Evolutionary conservation across 1,284 basidiomycete species (phyloP).

Genomic region (Pyrrhoderma lamaoense): DNA sequence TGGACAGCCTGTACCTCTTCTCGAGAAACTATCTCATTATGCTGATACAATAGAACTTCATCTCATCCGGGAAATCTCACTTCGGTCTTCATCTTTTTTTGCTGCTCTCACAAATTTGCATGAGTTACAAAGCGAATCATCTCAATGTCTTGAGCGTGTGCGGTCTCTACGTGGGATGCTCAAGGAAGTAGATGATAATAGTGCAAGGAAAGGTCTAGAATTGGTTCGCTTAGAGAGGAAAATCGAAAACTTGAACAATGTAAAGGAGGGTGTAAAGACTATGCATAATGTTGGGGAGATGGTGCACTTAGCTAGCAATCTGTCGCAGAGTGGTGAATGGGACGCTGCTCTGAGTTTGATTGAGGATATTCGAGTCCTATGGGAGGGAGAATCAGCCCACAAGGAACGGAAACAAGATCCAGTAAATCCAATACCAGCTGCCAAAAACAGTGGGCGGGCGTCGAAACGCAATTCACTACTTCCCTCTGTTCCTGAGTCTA

Average conservation of each 20-base stretch:
- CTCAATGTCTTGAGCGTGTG: slow-evolving; percentile 76
- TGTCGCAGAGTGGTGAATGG: slow-evolving; percentile 82
- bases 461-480: slow-evolving; percentile 21
- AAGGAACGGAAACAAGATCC: slow-evolving; percentile 1
- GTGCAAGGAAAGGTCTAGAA: slow-evolving; percentile 71
- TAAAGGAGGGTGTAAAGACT: slow-evolving; percentile 58
- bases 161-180: slow-evolving; percentile 66
- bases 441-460: slow-evolving; percentile 1
- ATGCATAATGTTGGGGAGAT: slow-evolving; percentile 72
- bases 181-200: slow-evolving; percentile 68
- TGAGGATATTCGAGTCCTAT: slow-evolving; percentile 66
- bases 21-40: slow-evolving; percentile 91
- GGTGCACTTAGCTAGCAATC: slow-evolving; percentile 56
- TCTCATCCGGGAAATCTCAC: slow-evolving; percentile 87
- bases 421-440: slow-evolving; percentile 13
- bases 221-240: slow-evolving; percentile 63
- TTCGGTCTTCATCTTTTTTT: slow-evolving; percentile 91
- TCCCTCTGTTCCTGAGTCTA: slow-evolving; percentile 29
- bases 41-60: slow-evolving; percentile 95
- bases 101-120: slow-evolving; percentile 92
- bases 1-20: slow-evolving; percentile 63
- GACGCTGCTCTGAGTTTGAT: slow-evolving; percentile 73
- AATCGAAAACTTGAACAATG: slow-evolving; percentile 50
- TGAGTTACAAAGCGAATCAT: slow-evolving; percentile 84
- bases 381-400: slow-evolving; percentile 32